A percentile compares a stretch with the other conserved stretches of the same genome.
These are phyloP conservation scores for Coemansia sp. DNA, from an alignment of 371 early-diverging fungal genomes.

Conservation along the genomic window DNA sequence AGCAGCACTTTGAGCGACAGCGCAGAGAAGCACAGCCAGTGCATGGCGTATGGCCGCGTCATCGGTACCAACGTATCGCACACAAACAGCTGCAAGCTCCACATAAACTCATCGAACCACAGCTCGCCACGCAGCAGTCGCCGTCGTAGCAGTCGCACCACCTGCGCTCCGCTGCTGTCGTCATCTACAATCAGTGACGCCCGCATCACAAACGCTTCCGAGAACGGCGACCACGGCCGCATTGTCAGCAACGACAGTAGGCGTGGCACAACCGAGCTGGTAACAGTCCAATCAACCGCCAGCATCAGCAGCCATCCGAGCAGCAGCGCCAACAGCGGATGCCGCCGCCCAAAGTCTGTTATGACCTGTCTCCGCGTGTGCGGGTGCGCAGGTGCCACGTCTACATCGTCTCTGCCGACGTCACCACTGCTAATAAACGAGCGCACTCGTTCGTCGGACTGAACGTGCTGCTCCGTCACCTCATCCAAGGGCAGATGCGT, in stretches of 20 bases:
- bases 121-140: constrained; percentile 19
- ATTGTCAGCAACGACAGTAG: constrained; percentile 18
- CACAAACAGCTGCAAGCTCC: constrained; percentile 24
- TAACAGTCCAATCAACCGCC: constrained; percentile 30
- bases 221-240: constrained; percentile 27
- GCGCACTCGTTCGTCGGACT: neutral
- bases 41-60: constrained; percentile 25
- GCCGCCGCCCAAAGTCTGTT: constrained; percentile 17
- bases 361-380: neutral
- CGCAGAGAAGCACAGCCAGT: constrained; percentile 30
- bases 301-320: constrained; percentile 29
- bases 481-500: neutral
- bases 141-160: constrained; percentile 10
- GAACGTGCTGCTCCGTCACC: neutral
- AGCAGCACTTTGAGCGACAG: constrained; percentile 11
- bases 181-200: constrained; percentile 15
- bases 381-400: neutral
- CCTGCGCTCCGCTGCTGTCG: neutral
- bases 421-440: neutral
- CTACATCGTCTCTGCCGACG: neutral
- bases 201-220: constrained; percentile 19
- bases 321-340: constrained; percentile 25
- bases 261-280: constrained; percentile 25
- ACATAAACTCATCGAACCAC: constrained; percentile 29
- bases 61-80: constrained; percentile 15